A percentile compares a stretch with the other conserved stretches of the same genome.
These are phyloP conservation scores for Pachysolen tannophilus DNA, from an alignment of 805 yeast species.

Conservation along the genomic window DNA sequence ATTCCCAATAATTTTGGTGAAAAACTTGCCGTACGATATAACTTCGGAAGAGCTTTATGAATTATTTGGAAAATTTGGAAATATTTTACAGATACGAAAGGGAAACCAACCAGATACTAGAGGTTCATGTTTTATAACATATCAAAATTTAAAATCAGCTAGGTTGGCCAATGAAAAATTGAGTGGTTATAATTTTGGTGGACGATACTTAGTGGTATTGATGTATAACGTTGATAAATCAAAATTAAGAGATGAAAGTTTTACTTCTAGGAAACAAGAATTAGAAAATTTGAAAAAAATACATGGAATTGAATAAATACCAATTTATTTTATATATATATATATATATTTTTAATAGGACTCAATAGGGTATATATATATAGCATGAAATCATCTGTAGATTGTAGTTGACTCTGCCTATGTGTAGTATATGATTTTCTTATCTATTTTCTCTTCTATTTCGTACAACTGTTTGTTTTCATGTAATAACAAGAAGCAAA, in stretches of 20 bases:
- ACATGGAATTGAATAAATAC: conserved; percentile 12
- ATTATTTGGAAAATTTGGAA: conserved; percentile 47
- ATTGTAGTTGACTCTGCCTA: no score
- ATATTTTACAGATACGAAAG: conserved; percentile 43
- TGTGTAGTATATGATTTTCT: no score
- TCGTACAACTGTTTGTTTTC: no score
- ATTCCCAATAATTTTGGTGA: conserved; percentile 36
- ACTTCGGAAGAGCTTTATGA: conserved; percentile 38
- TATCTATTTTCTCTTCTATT: no score
- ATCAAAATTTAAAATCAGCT: conserved; percentile 39
- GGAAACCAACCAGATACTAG: conserved; percentile 30
- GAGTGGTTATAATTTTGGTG: conserved; percentile 52
- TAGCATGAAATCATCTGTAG: no score
- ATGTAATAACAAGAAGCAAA: no score
- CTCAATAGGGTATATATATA: no score
- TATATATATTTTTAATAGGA: no score
- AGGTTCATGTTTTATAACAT: conserved; percentile 51
- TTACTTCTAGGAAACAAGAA: no score
- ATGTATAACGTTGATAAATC: conserved; percentile 36
- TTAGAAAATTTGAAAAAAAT: conserved; percentile 10
- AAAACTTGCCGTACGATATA: conserved; percentile 48
- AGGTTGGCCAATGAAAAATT: conserved; percentile 43
- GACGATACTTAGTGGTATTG: conserved; percentile 48
- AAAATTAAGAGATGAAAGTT: no score
- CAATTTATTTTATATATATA: no score